These are phyloP conservation scores for Dispira parvispora DNA, from an alignment of 192 early-diverging fungal species.

Conservation along the genomic window DNA sequence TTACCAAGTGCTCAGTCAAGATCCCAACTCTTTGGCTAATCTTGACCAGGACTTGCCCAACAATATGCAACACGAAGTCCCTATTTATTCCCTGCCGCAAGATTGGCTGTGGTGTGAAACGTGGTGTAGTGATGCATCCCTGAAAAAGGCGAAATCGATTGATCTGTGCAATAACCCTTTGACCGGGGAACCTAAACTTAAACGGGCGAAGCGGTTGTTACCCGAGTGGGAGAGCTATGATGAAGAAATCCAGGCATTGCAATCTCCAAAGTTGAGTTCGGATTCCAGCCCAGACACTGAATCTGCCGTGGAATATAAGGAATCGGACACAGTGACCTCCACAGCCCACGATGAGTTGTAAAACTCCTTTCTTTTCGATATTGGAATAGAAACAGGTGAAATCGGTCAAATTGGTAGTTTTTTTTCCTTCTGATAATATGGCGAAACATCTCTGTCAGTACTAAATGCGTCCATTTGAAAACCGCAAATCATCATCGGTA, in stretches of 20 bases:
- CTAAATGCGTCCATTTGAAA: no score
- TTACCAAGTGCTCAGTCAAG: constrained; percentile 80
- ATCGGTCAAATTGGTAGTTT: background rate
- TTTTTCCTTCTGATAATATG: background rate
- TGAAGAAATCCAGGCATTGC: constrained; percentile 33
- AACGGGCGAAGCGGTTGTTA: constrained; percentile 75
- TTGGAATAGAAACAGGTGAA: background rate
- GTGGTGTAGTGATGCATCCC: constrained; percentile 80
- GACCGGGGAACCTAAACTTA: constrained; percentile 97
- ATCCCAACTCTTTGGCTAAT: constrained; percentile 81
- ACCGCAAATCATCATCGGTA: no score
- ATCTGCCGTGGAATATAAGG: no score
- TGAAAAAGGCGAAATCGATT: constrained; percentile 86
- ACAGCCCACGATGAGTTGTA: background rate
- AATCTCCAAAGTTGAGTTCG: background rate
- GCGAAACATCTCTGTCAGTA: background rate
- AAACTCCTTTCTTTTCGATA: background rate
- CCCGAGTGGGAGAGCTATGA: constrained; percentile 92
- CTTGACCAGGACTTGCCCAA: constrained; percentile 98
- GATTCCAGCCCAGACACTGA: background rate
- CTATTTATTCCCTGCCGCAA: constrained; percentile 83
- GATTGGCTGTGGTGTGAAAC: constrained; percentile 99
- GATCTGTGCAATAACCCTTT: constrained; percentile 99
- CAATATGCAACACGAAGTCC: constrained; percentile 83
- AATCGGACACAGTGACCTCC: background rate